phyloP scores from a whole-genome alignment of 208 protist species.

The Jaenimonas drosophilae region DNA sequence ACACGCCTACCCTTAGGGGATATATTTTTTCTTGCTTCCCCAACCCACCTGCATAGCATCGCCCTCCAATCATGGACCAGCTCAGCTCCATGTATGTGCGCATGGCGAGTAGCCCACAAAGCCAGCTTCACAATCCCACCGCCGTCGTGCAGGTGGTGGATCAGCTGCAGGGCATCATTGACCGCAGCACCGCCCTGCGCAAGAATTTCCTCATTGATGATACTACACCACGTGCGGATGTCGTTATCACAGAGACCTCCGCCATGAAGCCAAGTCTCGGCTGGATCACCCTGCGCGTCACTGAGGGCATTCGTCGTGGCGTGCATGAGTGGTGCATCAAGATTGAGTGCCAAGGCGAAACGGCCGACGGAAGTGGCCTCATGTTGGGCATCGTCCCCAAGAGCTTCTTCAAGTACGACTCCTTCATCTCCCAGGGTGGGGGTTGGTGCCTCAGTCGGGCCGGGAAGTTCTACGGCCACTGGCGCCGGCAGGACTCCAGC shows the following conservation, averaged over 20 bases:
- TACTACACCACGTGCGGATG: conserved; percentile 82
- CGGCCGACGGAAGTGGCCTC: conserved; percentile 84
- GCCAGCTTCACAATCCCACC: conserved; percentile 52
- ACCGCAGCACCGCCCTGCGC: conserved; percentile 52
- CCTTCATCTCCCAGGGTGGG: conserved; percentile 88
- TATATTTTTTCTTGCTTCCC: conserved; percentile 6
- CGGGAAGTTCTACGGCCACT: conserved; percentile 91
- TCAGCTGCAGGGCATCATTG: conserved; percentile 51
- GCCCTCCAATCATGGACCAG: conserved; percentile 45
- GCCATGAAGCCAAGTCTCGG: conserved; percentile 86
- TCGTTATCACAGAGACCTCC: conserved; percentile 78
- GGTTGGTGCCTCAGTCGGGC: conserved; percentile 89
- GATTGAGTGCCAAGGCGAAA: conserved; percentile 89
- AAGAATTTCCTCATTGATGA: conserved; percentile 86
- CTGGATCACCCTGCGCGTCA: conserved; percentile 88
- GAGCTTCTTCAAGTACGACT: conserved; percentile 86
- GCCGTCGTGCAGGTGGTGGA: conserved; percentile 67
- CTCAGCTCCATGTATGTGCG: conserved; percentile 63
- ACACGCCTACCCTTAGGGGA: background rate
- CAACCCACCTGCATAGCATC: background rate
- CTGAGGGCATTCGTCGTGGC: conserved; percentile 76
- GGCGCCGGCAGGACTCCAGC: conserved; percentile 58
- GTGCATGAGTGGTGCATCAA: conserved; percentile 89
- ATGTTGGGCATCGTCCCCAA: conserved; percentile 91
- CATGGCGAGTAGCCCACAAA: conserved; percentile 56